Evolutionary conservation across 768 basidiomycete genomes (phyloP).

Genomic region (Termitomyces sp.): DNA sequence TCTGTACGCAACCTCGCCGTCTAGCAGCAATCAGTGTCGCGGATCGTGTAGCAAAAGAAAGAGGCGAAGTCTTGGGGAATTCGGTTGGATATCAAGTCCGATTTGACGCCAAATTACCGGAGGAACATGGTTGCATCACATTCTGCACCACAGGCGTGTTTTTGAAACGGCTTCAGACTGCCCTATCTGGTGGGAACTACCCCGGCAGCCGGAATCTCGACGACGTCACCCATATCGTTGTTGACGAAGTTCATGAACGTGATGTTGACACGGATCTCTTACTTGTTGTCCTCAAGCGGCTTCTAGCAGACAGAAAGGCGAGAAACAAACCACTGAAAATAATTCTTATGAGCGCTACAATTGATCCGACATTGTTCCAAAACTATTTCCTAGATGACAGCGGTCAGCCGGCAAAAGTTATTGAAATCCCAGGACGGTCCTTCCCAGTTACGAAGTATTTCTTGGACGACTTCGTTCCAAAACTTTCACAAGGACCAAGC

Average conservation of each 20-base stretch:
- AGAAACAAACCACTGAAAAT: slow-evolving; percentile 74
- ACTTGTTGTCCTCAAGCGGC: slow-evolving; percentile 82
- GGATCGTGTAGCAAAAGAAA: slow-evolving; percentile 83
- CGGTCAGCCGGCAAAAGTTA: slow-evolving; percentile 57
- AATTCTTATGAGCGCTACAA: slow-evolving; percentile 93
- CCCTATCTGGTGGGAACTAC: slow-evolving; percentile 41
- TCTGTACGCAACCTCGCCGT: slow-evolving; percentile 91
- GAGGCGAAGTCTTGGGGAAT: slow-evolving; percentile 64
- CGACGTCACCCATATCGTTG: slow-evolving; percentile 81
- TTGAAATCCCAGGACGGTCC: slow-evolving; percentile 86
- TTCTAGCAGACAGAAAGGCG: slow-evolving; percentile 68
- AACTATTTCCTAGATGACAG: slow-evolving; percentile 70
- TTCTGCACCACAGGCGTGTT: slow-evolving; percentile 94
- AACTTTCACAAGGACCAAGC: slow-evolving; percentile 36
- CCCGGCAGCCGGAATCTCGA: slow-evolving; percentile 46
- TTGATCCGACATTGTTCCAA: slow-evolving; percentile 86
- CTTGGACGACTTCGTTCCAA: slow-evolving; percentile 69
- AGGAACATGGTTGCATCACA: slow-evolving; percentile 77
- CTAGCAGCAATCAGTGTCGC: slow-evolving; percentile 91
- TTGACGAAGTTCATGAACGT: slow-evolving; percentile 96
- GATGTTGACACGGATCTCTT: slow-evolving; percentile 90
- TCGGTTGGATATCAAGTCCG: slow-evolving; percentile 90
- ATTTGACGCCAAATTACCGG: slow-evolving; percentile 77
- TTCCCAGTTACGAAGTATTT: slow-evolving; percentile 82
- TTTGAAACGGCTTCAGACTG: slow-evolving; percentile 77